These are phyloP conservation scores for Paramarasmius palmivorus DNA, from an alignment of 1,284 basidiomycete genomes.

Conservation along the genomic window DNA sequence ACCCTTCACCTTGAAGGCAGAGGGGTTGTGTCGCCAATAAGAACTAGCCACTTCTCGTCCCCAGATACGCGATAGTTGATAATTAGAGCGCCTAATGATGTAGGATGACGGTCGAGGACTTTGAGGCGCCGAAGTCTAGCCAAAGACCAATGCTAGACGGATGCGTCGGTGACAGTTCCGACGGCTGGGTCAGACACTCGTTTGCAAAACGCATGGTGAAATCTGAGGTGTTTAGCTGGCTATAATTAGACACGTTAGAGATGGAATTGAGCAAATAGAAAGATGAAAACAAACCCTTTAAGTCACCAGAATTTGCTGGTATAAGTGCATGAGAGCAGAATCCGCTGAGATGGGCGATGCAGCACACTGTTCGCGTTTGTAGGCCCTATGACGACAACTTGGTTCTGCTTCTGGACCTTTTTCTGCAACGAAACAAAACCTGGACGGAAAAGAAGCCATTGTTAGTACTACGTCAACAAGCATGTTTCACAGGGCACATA, in stretches of 20 bases:
- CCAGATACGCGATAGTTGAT: conserved; percentile 95
- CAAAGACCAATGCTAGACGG: conserved; percentile 92
- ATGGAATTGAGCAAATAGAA: conserved; percentile 13
- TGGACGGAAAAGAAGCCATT: background rate
- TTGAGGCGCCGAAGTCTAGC: conserved; percentile 74
- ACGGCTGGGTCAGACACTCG: conserved; percentile 93
- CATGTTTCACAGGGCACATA: conserved; percentile 34
- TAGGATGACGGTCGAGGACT: conserved; percentile 95
- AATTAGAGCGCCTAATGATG: conserved; percentile 94
- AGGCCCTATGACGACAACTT: conserved; percentile 97
- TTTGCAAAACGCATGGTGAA: conserved; percentile 99
- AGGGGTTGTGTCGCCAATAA: conserved; percentile 93
- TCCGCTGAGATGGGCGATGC: conserved; percentile 96
- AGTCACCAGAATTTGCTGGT: conserved; percentile 95
- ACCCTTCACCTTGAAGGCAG: conserved; percentile 97
- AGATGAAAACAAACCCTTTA: conserved; percentile 70
- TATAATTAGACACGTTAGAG: conserved; percentile 28
- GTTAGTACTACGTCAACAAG: conserved; percentile 6
- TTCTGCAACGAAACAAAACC: conserved; percentile 39
- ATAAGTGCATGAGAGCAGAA: conserved; percentile 98
- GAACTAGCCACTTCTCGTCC: conserved; percentile 97
- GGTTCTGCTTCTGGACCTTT: conserved; percentile 88
- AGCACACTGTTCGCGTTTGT: conserved; percentile 95
- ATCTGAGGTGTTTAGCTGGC: conserved; percentile 95
- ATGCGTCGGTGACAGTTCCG: conserved; percentile 93